Evolutionary conservation across 768 basidiomycete genomes (phyloP), one percentile per base, ranked within the genome.

Genomic region (Agrocybe chaxingu): DNA sequence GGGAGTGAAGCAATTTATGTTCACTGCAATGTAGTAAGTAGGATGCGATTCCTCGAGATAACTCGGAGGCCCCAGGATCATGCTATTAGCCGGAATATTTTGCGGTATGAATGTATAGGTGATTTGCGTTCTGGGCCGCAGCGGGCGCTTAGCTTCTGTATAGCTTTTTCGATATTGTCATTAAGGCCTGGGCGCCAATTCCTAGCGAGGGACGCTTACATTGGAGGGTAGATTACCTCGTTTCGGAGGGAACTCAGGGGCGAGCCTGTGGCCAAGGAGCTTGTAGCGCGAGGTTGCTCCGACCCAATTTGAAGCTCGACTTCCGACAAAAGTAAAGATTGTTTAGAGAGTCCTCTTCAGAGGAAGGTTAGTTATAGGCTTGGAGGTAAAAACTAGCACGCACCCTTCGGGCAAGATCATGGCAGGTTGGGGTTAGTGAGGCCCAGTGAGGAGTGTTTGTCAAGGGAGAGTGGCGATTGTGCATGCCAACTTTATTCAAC

Each of bases 1-100:
- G 1, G 77, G 77, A 4, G 73, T 75, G 54, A 79, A 78, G 55
- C 75, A 76, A 57, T 79, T 78, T 65, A 76, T 61, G 47, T 64
- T 70, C 18, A 78, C 75, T 10, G 72, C 69, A 18, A 80, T 73
- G 47, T 71, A 72, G 42, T 77, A 77, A 11, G 71, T 64, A 3
- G 67, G 66, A 24, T 68, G 65, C n/a, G 62, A 55, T 46, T 56
- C 29, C 59, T 43, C 56, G 57, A 62, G 11, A 62, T 57, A 39
- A 18, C 47, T 53, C 34, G 72, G 70, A 33, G 70, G 62, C 8
- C 62, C 58, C 36, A 75, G 58, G 3, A 69, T 58, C 74, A 75
- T 76, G 39, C 66, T 66, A 47, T 73, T 75, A 4, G 66, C 60
- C 7, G 66, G 66, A n/a, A 54, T 59, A 7, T 48, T 58, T 50